Percentiles rank a stretch among this genome's conserved stretches.
Evolutionary conservation across 352 stramenopile genomes (phyloP).

Genomic region (Pythium folliculosum): DNA sequence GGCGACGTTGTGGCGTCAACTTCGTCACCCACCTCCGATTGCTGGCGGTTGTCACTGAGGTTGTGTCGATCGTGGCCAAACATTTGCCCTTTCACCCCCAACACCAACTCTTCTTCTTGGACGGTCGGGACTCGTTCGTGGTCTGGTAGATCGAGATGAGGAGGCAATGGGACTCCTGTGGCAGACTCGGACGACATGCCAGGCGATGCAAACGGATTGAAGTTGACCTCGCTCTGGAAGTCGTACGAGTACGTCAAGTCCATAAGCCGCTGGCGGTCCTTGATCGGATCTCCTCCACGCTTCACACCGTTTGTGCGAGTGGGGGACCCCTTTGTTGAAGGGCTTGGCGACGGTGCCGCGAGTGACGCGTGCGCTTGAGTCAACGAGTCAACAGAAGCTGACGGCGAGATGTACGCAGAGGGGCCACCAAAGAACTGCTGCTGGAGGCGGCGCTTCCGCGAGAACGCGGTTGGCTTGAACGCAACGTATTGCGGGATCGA

Average conservation of each 20-base stretch:
- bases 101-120: constrained; percentile 14
- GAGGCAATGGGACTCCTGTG: background rate
- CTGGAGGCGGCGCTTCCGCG: constrained; percentile 22
- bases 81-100: constrained; percentile 8
- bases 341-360: background rate
- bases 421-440: constrained; percentile 29
- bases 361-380: background rate
- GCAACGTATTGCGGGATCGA: constrained; percentile 75
- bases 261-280: constrained; percentile 43
- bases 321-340: background rate
- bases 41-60: background rate
- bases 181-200: background rate
- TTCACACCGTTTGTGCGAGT: constrained; percentile 21
- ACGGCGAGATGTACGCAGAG: constrained; percentile 2
- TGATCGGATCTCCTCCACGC: constrained; percentile 16
- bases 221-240: constrained; percentile 51
- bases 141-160: constrained; percentile 11
- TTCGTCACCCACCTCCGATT: background rate
- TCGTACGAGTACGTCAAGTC: constrained; percentile 72
- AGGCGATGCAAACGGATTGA: constrained; percentile 57
- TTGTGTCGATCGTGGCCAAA: constrained; percentile 8
- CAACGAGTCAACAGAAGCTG: constrained; percentile 17
- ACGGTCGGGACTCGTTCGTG: constrained; percentile 13
- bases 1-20: background rate
- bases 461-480: constrained; percentile 53